phyloP scores from a whole-genome alignment of 495 filamentous ascomycete genomes.

The Entonaema liquescens region DNA sequence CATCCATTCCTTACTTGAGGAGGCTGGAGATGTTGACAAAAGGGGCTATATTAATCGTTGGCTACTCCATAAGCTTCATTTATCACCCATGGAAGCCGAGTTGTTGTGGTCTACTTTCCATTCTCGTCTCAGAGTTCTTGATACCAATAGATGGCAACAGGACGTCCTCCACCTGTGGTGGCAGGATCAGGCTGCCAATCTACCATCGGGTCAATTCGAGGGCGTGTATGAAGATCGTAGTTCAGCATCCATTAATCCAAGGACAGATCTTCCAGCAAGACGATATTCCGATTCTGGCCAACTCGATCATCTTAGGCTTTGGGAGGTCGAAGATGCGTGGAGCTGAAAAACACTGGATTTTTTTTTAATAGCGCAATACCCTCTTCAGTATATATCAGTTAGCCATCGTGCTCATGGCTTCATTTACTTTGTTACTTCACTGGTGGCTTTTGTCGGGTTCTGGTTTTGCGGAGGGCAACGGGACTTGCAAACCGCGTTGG shows the following conservation, averaged over 20 bases:
- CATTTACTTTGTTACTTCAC: constrained; percentile 21
- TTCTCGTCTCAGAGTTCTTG: constrained; percentile 46
- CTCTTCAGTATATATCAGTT: constrained; percentile 20
- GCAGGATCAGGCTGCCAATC: constrained; percentile 48
- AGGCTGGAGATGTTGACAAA: constrained; percentile 43
- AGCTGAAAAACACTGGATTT: background rate
- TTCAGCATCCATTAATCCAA: constrained; percentile 33
- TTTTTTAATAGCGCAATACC: background rate
- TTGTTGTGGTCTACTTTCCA: constrained; percentile 52
- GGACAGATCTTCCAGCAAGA: constrained; percentile 30
- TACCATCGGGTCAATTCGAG: constrained; percentile 32
- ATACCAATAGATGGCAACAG: constrained; percentile 55
- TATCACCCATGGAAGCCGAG: constrained; percentile 55
- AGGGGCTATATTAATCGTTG: constrained; percentile 57
- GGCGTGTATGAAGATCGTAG: constrained; percentile 37
- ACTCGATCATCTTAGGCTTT: constrained; percentile 27
- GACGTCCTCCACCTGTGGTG: constrained; percentile 57
- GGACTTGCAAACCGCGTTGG: constrained; percentile 7
- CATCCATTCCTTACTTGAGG: constrained; percentile 38
- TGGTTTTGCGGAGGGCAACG: constrained; percentile 8
- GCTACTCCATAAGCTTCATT: constrained; percentile 56
- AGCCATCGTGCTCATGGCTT: constrained; percentile 1
- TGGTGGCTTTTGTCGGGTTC: constrained; percentile 3
- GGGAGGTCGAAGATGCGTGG: constrained; percentile 27
- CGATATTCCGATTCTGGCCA: constrained; percentile 32